phyloP scores from a whole-genome alignment of 208 protist species.

The Acanthamoeba lenticulata region DNA sequence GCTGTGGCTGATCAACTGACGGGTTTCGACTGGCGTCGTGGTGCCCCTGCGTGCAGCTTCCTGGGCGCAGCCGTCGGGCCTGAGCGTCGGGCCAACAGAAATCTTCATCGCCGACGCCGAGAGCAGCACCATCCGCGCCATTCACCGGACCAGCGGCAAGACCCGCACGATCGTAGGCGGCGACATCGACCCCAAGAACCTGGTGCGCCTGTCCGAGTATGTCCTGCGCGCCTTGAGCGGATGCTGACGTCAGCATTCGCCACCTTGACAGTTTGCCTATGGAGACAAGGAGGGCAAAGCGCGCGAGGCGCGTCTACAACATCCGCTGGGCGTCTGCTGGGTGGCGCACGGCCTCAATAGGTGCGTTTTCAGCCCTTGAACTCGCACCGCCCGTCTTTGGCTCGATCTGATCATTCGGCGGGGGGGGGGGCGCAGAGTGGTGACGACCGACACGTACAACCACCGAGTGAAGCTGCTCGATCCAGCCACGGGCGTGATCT shows the following conservation, averaged over 20 bases:
- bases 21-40: not conserved
- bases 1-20: not conserved
- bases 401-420: too few species aligned
- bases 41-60: not conserved
- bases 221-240: not conserved
- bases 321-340: conserved; percentile 29
- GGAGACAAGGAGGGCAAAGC: conserved; percentile 34
- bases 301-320: not conserved
- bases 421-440: not conserved
- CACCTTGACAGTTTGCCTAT: conserved; percentile 22
- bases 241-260: too few species aligned
- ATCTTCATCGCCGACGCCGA: conserved; percentile 16
- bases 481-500: not conserved
- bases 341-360: not conserved
- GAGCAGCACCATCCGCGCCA: conserved; percentile 23
- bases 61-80: conserved; percentile 13
- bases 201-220: too few species aligned
- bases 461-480: conserved; percentile 39
- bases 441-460: conserved; percentile 24
- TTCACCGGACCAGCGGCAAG: conserved; percentile 27
- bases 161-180: conserved; percentile 12
- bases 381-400: too few species aligned
- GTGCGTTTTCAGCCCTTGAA: not conserved
- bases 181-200: conserved; percentile 37
- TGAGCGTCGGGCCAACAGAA: conserved; percentile 22